Percentiles rank a stretch among this genome's conserved stretches.
These are phyloP conservation scores for Clavaria fumosa DNA, from an alignment of 768 basidiomycete genomes.

Conservation along the genomic window DNA sequence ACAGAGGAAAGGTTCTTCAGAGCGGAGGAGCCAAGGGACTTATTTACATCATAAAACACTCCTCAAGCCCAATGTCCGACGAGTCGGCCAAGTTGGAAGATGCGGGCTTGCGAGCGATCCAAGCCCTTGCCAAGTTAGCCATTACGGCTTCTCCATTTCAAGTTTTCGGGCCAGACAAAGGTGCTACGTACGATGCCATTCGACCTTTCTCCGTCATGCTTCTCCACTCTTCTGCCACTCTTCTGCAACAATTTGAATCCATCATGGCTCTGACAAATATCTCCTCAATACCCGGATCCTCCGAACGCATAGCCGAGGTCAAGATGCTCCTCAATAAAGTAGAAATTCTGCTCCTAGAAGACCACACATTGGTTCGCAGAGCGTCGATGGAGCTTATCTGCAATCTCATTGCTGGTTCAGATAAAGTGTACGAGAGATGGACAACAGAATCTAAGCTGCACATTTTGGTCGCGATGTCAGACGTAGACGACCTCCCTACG, in stretches of 20 bases:
- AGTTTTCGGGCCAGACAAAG: slow-evolving; percentile 77
- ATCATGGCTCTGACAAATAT: slow-evolving; percentile 96
- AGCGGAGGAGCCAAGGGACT: slow-evolving; percentile 64
- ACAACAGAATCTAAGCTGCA: slow-evolving; percentile 57
- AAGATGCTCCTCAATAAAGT: slow-evolving; percentile 47
- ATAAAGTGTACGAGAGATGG: slow-evolving; percentile 62
- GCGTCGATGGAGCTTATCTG: slow-evolving; percentile 86
- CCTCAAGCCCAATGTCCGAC: slow-evolving; percentile 16
- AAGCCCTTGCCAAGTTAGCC: slow-evolving; percentile 83
- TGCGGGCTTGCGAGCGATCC: slow-evolving; percentile 47
- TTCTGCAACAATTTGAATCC: slow-evolving; percentile 81
- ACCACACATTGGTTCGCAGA: slow-evolving; percentile 66
- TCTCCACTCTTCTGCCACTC: slow-evolving; percentile 46
- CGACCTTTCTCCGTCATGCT: slow-evolving; percentile 66
- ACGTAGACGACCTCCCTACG: slow-evolving; percentile 75
- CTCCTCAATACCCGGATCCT: slow-evolving; percentile 57
- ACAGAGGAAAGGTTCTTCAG: slow-evolving; percentile 62
- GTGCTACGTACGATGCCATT: slow-evolving; percentile 68
- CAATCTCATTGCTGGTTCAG: slow-evolving; percentile 73
- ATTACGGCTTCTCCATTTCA: slow-evolving; percentile 86
- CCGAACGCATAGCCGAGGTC: slow-evolving; percentile 47
- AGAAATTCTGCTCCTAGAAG: slow-evolving; percentile 67
- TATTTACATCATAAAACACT: slow-evolving; percentile 37
- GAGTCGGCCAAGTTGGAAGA: slow-evolving; percentile 23
- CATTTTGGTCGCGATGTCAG: slow-evolving; percentile 69